Percentiles rank a stretch among this genome's conserved stretches.
phyloP scores from a whole-genome alignment of 768 basidiomycete genomes.

The Boletus subparvulus region DNA sequence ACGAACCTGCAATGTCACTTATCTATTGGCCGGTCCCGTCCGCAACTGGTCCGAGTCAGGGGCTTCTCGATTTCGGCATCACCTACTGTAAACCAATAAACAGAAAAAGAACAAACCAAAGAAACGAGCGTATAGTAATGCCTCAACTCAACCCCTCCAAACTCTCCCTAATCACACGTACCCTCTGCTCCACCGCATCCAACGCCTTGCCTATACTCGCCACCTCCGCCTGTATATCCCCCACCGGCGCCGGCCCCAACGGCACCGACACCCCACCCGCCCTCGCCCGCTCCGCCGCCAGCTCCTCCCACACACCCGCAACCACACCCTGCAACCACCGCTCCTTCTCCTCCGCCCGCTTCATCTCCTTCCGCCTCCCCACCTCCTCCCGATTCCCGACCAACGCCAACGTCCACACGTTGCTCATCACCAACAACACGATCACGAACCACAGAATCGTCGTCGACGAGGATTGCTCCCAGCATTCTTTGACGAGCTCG shows the following conservation, averaged over 20 bases:
- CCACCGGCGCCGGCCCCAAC: conserved; percentile 19
- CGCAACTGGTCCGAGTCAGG: no score
- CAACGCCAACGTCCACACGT: conserved; percentile 64
- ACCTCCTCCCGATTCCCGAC: conserved; percentile 49
- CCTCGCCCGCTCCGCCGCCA: conserved; percentile 45
- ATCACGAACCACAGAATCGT: conserved; percentile 75
- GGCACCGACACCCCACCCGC: conserved; percentile 14
- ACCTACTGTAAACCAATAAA: background rate
- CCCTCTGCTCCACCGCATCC: conserved; percentile 58
- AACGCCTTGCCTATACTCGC: conserved; percentile 47
- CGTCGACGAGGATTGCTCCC: conserved; percentile 74
- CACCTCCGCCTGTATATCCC: conserved; percentile 48
- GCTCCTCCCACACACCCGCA: conserved; percentile 70
- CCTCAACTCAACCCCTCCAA: conserved; percentile 35
- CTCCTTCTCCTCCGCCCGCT: conserved; percentile 64
- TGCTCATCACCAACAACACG: conserved; percentile 69
- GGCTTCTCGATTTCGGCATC: no score
- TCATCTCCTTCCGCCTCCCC: conserved; percentile 46
- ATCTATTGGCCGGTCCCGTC: no score
- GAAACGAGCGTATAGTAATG: background rate
- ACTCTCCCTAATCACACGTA: conserved; percentile 46
- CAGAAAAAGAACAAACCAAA: background rate
- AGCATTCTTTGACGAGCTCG: conserved; percentile 75
- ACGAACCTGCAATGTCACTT: no score
- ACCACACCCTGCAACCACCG: conserved; percentile 74